Evolutionary conservation across 2,329 filamentous ascomycete genomes (phyloP).

Genomic region (Fusarium sp.): DNA sequence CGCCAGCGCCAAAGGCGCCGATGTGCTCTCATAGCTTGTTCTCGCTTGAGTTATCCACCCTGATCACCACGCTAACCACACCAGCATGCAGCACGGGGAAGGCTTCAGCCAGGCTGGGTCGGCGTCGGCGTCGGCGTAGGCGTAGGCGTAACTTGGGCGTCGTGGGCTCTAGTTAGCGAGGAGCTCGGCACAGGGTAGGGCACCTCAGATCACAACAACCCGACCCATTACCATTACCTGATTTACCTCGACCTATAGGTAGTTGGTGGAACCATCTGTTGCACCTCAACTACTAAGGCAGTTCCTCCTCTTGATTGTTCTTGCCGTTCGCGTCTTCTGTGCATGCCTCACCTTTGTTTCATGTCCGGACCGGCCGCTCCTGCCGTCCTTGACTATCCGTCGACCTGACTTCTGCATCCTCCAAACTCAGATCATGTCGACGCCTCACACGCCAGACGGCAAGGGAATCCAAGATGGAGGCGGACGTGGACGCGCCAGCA

Average conservation of each 20-base stretch:
- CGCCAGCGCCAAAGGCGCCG: conserved; percentile 30
- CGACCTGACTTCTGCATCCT: conserved; percentile 20
- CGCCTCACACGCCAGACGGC: conserved; percentile 36
- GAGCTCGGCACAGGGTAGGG: neutral
- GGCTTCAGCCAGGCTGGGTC: conserved; percentile 28
- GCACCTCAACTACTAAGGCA: conserved; percentile 22
- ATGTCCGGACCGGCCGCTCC: conserved; percentile 27
- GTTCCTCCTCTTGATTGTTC: conserved; percentile 6
- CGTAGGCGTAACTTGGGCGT: too few species aligned
- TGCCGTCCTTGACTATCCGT: conserved; percentile 37
- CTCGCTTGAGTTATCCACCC: conserved; percentile 37
- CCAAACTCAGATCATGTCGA: conserved; percentile 37
- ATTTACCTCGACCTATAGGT: conserved; percentile 4
- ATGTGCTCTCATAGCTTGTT: neutral
- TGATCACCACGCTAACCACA: conserved; percentile 39
- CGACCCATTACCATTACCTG: conserved; percentile 8
- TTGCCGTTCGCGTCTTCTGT: conserved; percentile 5
- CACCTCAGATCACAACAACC: conserved; percentile 15
- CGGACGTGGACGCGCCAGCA: conserved; percentile 17
- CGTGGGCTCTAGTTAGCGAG: too few species aligned
- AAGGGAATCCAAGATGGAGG: conserved; percentile 31
- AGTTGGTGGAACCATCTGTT: conserved; percentile 21
- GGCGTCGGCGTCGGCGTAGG: neutral
- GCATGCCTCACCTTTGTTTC: conserved; percentile 13
- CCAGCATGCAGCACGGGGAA: conserved; percentile 30